Conservation (phyloP, 1,139 yeast genomes). For the Meyerozyma athensensis region DNA sequence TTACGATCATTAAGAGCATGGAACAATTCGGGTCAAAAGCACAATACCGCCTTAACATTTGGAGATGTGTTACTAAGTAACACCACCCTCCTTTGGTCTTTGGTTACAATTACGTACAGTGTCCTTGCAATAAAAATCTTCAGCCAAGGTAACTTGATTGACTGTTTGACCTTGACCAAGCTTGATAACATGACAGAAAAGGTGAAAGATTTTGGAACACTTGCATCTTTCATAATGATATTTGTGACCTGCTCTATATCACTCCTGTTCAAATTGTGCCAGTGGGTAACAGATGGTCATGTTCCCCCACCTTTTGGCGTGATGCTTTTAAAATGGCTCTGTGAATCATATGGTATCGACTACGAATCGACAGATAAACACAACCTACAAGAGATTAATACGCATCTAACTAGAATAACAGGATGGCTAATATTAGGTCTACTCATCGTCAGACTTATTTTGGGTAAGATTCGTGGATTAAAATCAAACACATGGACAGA, state of each 20-base stretch:
- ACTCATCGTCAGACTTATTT: conserved; percentile 21
- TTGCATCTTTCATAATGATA: conserved; percentile 34
- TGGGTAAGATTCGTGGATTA: conserved; percentile 22
- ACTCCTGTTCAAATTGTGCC: conserved; percentile 54
- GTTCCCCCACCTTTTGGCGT: conserved; percentile 36
- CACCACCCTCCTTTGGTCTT: conserved; percentile 42
- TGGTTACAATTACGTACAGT: conserved; percentile 40
- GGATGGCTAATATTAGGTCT: conserved; percentile 19
- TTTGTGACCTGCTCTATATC: conserved; percentile 38
- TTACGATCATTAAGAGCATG: conserved; percentile 73
- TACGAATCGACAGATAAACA: conserved; percentile 17
- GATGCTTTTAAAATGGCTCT: conserved; percentile 27
- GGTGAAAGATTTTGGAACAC: conserved; percentile 19
- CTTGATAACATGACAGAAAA: conserved; percentile 6
- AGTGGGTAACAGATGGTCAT: conserved; percentile 53
- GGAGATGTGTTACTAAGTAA: conserved; percentile 41
- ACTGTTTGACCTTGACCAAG: conserved; percentile 10
- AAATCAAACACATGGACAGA: conserved; percentile 34
- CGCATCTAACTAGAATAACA: conserved; percentile 25
- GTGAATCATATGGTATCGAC: conserved; percentile 20
- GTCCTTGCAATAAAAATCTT: conserved; percentile 19
- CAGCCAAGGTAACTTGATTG: conserved; percentile 25
- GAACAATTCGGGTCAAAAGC: conserved; percentile 91
- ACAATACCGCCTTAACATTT: conserved; percentile 38
- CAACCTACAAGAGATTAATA: conserved; percentile 22